Evolutionary conservation across 371 early-diverging fungal species (phyloP), one percentile per base, ranked within the genome.

Genomic region (Rhizopus microsporus): DNA sequence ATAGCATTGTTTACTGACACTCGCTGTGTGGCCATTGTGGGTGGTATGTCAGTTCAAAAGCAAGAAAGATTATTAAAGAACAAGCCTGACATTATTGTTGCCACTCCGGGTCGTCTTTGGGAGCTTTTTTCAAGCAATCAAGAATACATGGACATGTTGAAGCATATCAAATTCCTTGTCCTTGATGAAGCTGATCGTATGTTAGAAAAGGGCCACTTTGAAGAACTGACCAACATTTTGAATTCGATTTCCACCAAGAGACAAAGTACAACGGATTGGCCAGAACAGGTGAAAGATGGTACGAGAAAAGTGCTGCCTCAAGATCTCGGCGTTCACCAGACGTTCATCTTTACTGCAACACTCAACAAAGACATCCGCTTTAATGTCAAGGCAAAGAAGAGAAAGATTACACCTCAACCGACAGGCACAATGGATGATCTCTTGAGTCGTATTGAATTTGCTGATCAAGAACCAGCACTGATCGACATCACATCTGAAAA

Each of bases 121-220:
- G 96, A 98, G 60, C 66, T 99, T 15, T 83, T 93, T 52, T 83
- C 88, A 3, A 85, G 88, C 79, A 82, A 75, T 66, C 84, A 80
- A 9, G 59, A 67, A 29, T 76, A 81, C 71, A 68, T 80, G 68
- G 86, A 75, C 44, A 45, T 69, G 68, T 51, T 87, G 60, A 69
- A 75, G 45, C 62, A 78, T 10, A 68, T 87, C 45, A 75, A 72
- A 35, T 91, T 84, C 61, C 62, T 98, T 52, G 93, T 97, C 0
- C 70, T 99, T 43, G 99, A 99, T 80, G 99, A 99, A 78, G 99
- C 98, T 3, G 99, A 99, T 77, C 85, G 97, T 59, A 93, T 98
- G 93, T 71, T 97, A 15, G 96, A 97, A 64, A 78, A 79, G 23
- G 97, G 96, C 4, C 94, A 96, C 68, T 97, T 96, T 70, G 75